Evolutionary conservation across 2,329 filamentous ascomycete species (phyloP).

Genomic region (Ophiostoma sp.): DNA sequence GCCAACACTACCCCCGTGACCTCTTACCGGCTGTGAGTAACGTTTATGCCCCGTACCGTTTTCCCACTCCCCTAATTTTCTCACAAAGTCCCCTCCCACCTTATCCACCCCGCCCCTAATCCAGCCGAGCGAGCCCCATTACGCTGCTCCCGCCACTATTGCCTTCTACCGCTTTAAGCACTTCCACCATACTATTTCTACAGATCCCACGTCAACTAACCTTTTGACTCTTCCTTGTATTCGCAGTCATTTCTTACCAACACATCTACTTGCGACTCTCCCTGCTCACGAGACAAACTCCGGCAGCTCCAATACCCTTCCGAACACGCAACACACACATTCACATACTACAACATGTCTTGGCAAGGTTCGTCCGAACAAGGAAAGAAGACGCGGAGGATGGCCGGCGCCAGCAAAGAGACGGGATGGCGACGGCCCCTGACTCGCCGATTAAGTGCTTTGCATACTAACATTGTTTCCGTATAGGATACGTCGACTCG

Average conservation of each 20-base stretch:
- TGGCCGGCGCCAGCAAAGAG: neutral
- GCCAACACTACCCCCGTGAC: neutral
- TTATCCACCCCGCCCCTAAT: constrained; percentile 16
- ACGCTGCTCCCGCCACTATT: neutral
- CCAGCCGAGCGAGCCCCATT: constrained; percentile 2
- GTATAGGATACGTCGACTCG: constrained; percentile 24
- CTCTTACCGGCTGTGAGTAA: neutral
- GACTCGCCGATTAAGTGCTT: neutral
- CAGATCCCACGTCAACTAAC: neutral
- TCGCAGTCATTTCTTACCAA: constrained; percentile 4
- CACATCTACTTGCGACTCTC: neutral
- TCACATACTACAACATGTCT: constrained; percentile 24
- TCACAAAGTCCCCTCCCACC: constrained; percentile 12
- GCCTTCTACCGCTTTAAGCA: constrained; percentile 11
- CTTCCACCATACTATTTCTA: constrained; percentile 10
- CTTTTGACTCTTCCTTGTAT: constrained; percentile 1
- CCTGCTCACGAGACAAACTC: constrained; percentile 3
- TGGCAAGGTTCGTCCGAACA: constrained; percentile 25
- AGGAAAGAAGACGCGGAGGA: neutral
- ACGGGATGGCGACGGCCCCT: neutral
- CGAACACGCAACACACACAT: constrained; percentile 13
- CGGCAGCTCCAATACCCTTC: neutral
- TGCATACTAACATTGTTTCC: constrained; percentile 5
- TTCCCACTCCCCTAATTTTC: constrained; percentile 9
- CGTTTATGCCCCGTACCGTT: constrained; percentile 11